Conservation (phyloP, 768 basidiomycete genomes). For the Butyriboletus loyo region DNA sequence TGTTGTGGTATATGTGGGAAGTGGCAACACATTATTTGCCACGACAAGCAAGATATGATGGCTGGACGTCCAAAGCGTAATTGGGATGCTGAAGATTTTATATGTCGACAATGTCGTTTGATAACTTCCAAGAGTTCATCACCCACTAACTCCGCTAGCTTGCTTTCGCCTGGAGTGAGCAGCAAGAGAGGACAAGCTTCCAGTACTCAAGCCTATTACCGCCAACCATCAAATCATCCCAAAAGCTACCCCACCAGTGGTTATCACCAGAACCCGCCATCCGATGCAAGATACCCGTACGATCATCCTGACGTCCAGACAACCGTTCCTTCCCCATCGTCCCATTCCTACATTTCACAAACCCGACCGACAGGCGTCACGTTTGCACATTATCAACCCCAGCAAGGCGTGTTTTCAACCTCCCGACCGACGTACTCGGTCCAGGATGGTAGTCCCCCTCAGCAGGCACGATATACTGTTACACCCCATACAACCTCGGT, state of each 20-base stretch:
- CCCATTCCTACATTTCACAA: conserved; percentile 19
- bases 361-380: conserved; percentile 28
- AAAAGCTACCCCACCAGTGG: conserved; percentile 15
- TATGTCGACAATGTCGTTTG: conserved; percentile 58
- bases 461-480: conserved; percentile 15
- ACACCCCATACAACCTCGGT: conserved; percentile 13
- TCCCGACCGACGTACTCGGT: conserved; percentile 29
- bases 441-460: conserved; percentile 18
- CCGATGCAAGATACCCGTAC: conserved; percentile 22
- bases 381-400: conserved; percentile 38
- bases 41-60: conserved; percentile 65
- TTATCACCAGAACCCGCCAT: conserved; percentile 14
- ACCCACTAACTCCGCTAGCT: neutral
- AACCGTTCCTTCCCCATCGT: conserved; percentile 10
- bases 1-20: conserved; percentile 78
- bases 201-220: conserved; percentile 11
- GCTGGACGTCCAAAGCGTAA: conserved; percentile 68
- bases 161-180: conserved; percentile 7
- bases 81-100: conserved; percentile 85
- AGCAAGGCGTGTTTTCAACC: conserved; percentile 36
- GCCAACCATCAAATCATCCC: conserved; percentile 11
- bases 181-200: conserved; percentile 10
- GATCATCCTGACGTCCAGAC: conserved; percentile 20
- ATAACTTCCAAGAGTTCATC: conserved; percentile 10
- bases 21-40: conserved; percentile 91